Conservation (phyloP, 2,329 filamentous ascomycete genomes). For the Niveomyces coronatus region DNA sequence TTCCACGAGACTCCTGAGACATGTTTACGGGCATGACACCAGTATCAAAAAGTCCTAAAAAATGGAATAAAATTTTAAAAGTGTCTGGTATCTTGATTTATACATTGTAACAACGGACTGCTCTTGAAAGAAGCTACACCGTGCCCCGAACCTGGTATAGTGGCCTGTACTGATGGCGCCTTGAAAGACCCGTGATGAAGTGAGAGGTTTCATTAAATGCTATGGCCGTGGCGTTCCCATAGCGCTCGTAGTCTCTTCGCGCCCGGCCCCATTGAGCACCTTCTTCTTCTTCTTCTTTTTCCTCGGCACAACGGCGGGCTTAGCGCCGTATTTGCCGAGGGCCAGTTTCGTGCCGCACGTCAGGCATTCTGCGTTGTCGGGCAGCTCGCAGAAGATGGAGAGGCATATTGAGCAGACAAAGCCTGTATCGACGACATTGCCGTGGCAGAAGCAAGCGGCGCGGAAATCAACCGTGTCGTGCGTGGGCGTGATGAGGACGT, state of each 20-base stretch:
- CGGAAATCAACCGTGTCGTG: conserved; percentile 88
- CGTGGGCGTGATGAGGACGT: conserved; percentile 65
- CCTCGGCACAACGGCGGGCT: conserved; percentile 62
- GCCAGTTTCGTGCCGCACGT: conserved; percentile 73
- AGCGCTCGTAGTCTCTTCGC: conserved; percentile 49
- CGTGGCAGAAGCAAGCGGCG: conserved; percentile 96
- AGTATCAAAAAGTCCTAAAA: neutral
- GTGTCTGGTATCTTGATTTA: conserved; percentile 9
- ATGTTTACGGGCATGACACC: no score
- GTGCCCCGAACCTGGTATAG: neutral
- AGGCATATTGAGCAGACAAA: conserved; percentile 96
- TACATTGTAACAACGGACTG: conserved; percentile 4
- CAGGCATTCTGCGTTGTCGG: conserved; percentile 56
- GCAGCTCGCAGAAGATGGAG: conserved; percentile 74
- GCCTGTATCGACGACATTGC: conserved; percentile 79
- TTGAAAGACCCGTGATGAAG: no score
- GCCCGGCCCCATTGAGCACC: conserved; percentile 38
- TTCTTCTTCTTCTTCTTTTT: conserved; percentile 72
- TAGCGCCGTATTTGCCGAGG: conserved; percentile 65
- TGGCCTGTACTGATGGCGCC: no score
- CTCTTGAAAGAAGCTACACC: conserved; percentile 1
- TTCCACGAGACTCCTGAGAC: no score
- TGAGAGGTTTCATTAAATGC: no score
- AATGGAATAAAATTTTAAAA: conserved; percentile 7
- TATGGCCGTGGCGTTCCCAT: conserved; percentile 48